Evolutionary conservation across 176 grass and related monocot species (phyloP), one percentile per base, ranked within the genome.

Genomic region (Zea luxurians): DNA sequence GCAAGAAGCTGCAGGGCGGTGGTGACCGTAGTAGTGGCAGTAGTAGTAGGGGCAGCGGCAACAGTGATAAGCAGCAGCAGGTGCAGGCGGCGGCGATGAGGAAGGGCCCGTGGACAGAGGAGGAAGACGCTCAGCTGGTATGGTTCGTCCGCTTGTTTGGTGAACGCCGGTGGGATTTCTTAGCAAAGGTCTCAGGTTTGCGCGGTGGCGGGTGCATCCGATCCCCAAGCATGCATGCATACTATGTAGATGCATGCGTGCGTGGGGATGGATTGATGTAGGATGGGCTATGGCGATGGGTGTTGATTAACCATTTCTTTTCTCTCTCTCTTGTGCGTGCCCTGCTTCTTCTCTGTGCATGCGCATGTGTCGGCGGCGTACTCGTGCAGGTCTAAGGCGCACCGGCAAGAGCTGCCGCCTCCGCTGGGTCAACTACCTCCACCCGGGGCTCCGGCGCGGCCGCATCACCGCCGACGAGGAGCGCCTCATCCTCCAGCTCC

Each of bases 121-220:
- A 95, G 71, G 96, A 98, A 89, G 96, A 98, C 92, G 83, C 86
- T 13, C 96, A 95, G 92, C 92, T 98, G 92, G 96, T 98, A 95
- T 98, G 96, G 96, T 94, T 98, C 89, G 96, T 98, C 81, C 86
- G 96, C 78, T 92, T 98, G 96, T 92, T 98, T 86, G 96, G 96
- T 70, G 92, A 98, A 94, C 96, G 96, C 37, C 92, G 96, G 90
- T 98, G 96, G 96, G 96, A 98, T 92, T 95, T 92, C 80, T 98
- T 98, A 92, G 96, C 96, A 83, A 91, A 98, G 92, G 96, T 94
- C 62, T 98, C 96, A 98, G 96, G 96, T 98, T 98, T 94, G 96
- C 84, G 96, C 96, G 96, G 96, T 98, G 96, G 96, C 74, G 96
- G 96, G 96, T 91, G 91, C n/a, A 68, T 67, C 63, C 48, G 16